Evolutionary conservation across 176 grass and related monocot genomes (phyloP).

Genomic region (barley (Hordeum vulgare)): DNA sequence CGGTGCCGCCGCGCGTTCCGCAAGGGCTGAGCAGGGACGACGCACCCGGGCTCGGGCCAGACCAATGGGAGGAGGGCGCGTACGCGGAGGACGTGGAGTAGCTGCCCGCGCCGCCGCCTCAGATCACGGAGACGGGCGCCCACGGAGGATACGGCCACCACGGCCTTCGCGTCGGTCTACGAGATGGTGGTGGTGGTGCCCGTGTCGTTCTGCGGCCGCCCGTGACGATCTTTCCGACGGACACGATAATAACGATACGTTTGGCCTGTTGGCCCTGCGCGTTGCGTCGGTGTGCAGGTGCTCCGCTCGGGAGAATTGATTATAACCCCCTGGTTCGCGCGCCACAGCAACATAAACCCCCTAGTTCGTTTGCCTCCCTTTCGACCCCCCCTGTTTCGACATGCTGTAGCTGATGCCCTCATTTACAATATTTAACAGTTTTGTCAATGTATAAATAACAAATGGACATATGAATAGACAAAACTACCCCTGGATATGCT

Average conservation of each 20-base stretch:
- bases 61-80: neutral
- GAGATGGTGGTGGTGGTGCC: neutral
- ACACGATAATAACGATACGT: neutral
- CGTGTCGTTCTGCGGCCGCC: neutral
- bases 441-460: no score
- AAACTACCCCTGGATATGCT: no score
- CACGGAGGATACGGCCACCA: neutral
- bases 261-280: no score
- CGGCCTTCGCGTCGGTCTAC: neutral
- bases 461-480: no score
- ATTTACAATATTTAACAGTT: no score
- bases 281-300: neutral
- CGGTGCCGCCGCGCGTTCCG: neutral
- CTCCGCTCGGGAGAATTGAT: no score
- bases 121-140: neutral
- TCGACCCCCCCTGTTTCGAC: no score
- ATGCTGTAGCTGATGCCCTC: no score
- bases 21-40: neutral
- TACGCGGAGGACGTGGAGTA: neutral
- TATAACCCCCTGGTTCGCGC: no score
- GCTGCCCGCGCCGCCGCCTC: neutral
- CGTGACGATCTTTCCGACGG: neutral
- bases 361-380: no score
- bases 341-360: no score
- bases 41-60: neutral